These are phyloP conservation scores for Entophlyctis luteolus DNA, from an alignment of 192 early-diverging fungal genomes.

Conservation along the genomic window DNA sequence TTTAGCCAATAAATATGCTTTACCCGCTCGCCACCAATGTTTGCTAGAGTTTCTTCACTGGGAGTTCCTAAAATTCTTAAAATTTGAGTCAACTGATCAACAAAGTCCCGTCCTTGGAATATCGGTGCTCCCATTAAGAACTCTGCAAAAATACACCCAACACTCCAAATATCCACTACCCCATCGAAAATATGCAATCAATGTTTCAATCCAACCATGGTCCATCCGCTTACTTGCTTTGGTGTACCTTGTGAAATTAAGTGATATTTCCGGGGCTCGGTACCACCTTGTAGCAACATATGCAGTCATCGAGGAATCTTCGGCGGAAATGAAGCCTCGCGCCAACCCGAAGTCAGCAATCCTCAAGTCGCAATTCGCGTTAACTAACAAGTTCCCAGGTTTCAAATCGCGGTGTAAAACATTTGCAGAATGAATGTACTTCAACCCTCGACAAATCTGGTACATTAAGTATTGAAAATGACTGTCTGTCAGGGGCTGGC, in stretches of 20 bases:
- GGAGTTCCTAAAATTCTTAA: slow-evolving; percentile 94
- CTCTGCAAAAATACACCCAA: slow-evolving; percentile 98
- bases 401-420: too few species aligned
- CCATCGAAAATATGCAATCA: neutral
- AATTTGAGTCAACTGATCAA: slow-evolving; percentile 92
- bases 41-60: slow-evolving; percentile 68
- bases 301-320: slow-evolving; percentile 43
- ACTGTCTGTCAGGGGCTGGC: slow-evolving; percentile 86
- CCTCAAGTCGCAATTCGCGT: slow-evolving; percentile 52
- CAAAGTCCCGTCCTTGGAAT: slow-evolving; percentile 63
- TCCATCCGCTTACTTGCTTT: slow-evolving; percentile 39
- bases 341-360: slow-evolving; percentile 58
- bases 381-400: slow-evolving; percentile 63
- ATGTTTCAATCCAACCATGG: neutral
- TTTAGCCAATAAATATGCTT: too few species aligned
- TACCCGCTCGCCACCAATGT: slow-evolving; percentile 50
- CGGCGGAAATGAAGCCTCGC: slow-evolving; percentile 31
- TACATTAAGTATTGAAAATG: slow-evolving; percentile 99
- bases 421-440: slow-evolving; percentile 98
- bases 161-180: slow-evolving; percentile 90
- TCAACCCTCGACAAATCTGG: slow-evolving; percentile 91
- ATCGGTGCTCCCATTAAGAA: slow-evolving; percentile 61
- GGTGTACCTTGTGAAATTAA: slow-evolving; percentile 50
- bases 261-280: slow-evolving; percentile 52
- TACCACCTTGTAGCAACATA: slow-evolving; percentile 58